Conservation (phyloP, 2,329 filamentous ascomycete genomes). For the Colletotrichum salicis region DNA sequence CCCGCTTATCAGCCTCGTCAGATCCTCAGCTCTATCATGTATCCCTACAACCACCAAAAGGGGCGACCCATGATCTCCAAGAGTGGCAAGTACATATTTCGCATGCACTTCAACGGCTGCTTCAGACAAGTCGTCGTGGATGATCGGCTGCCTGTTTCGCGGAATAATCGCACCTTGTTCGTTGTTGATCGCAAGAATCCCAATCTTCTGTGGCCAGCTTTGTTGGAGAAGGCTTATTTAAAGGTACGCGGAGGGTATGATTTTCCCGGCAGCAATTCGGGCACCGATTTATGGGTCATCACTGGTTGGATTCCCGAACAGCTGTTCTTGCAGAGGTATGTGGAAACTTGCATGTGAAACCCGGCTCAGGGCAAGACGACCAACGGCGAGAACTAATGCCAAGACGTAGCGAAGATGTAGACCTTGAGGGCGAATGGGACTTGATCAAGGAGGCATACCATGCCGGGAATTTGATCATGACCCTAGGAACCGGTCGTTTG, state of each 20-base stretch:
- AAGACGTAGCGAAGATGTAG: slow-evolving; percentile 74
- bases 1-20: slow-evolving; percentile 44
- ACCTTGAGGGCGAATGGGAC: slow-evolving; percentile 80
- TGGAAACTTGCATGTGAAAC: background rate
- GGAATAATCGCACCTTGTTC: slow-evolving; percentile 79
- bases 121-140: slow-evolving; percentile 89
- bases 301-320: slow-evolving; percentile 98
- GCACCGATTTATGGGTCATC: slow-evolving; percentile 91
- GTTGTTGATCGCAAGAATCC: slow-evolving; percentile 88
- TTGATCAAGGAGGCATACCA: slow-evolving; percentile 80
- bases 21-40: slow-evolving; percentile 78
- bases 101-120: slow-evolving; percentile 96
- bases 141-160: slow-evolving; percentile 84
- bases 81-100: slow-evolving; percentile 90
- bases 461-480: slow-evolving; percentile 84
- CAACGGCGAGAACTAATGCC: slow-evolving; percentile 4
- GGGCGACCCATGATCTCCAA: slow-evolving; percentile 71
- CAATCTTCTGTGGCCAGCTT: slow-evolving; percentile 86
- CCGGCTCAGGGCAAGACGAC: background rate
- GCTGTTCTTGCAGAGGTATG: slow-evolving; percentile 82
- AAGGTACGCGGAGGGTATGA: slow-evolving; percentile 97
- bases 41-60: slow-evolving; percentile 74
- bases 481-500: slow-evolving; percentile 88
- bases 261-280: slow-evolving; percentile 96
- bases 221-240: slow-evolving; percentile 95